A percentile compares a stretch with the other conserved stretches of the same genome.
phyloP scores from a whole-genome alignment of 176 grass and related monocot species.

The Oryza longistaminata region DNA sequence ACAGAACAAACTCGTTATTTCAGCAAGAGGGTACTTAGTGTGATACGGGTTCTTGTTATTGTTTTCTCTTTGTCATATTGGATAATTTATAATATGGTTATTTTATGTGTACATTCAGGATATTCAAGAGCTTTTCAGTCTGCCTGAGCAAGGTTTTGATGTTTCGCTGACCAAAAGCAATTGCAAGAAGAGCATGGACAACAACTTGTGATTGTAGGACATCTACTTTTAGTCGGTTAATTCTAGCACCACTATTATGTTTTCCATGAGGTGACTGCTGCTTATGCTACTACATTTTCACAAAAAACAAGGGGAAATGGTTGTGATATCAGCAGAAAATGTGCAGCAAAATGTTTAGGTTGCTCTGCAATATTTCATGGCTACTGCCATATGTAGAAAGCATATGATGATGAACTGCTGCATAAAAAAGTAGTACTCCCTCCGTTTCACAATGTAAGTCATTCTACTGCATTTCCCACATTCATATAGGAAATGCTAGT shows the following conservation, averaged over 20 bases:
- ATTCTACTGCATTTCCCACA: too few species aligned
- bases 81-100: constrained; percentile 2
- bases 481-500: too few species aligned
- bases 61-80: constrained; percentile 10
- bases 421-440: background rate
- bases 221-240: constrained; percentile 19
- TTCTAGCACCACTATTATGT: background rate
- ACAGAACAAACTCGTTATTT: constrained; percentile 96
- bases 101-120: constrained; percentile 57
- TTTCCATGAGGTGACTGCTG: background rate
- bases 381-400: background rate
- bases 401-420: background rate
- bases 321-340: background rate
- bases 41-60: constrained; percentile 20
- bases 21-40: constrained; percentile 64
- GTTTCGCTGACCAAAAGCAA: constrained; percentile 76
- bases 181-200: constrained; percentile 87
- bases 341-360: background rate
- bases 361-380: background rate
- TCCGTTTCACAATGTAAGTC: too few species aligned
- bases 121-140: constrained; percentile 71
- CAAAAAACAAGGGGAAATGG: constrained; percentile 6
- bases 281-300: background rate
- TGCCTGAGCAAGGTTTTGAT: constrained; percentile 91
- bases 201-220: constrained; percentile 59